These are phyloP conservation scores for Nakazawaea molendinolei DNA, from an alignment of 805 yeast genomes.

Conservation along the genomic window DNA sequence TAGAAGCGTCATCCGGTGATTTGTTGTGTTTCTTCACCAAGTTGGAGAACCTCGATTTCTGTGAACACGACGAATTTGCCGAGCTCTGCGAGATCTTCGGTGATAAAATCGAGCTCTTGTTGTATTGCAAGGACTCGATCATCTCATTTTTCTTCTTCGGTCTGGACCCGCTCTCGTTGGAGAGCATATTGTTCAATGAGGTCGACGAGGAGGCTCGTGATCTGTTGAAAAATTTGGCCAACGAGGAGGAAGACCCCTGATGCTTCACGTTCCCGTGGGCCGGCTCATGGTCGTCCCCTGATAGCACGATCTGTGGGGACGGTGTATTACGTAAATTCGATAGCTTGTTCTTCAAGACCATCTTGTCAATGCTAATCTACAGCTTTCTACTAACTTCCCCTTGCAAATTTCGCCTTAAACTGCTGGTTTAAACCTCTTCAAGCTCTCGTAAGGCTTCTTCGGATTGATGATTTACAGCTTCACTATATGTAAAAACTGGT, in stretches of 20 bases:
- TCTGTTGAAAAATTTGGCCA: slow-evolving; percentile 9
- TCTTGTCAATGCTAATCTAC: no score
- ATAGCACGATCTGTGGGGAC: slow-evolving; percentile 5
- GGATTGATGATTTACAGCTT: no score
- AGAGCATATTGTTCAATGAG: slow-evolving; percentile 1
- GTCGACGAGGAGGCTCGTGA: slow-evolving; percentile 6
- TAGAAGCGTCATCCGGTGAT: background rate
- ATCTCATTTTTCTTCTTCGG: slow-evolving; percentile 3
- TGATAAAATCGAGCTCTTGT: slow-evolving; percentile 7
- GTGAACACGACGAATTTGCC: slow-evolving; percentile 1
- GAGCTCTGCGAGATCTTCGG: slow-evolving; percentile 9
- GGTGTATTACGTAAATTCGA: slow-evolving; percentile 4
- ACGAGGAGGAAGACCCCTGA: slow-evolving; percentile 5
- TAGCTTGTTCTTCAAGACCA: slow-evolving; percentile 8
- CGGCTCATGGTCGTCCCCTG: background rate
- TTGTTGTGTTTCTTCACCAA: slow-evolving; percentile 13
- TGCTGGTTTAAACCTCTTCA: no score
- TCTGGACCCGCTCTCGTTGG: slow-evolving; percentile 3
- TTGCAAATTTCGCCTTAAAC: no score
- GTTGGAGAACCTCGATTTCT: slow-evolving; percentile 10
- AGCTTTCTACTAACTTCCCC: no score
- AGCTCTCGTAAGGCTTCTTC: no score
- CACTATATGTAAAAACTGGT: no score
- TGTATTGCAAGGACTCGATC: slow-evolving; percentile 2
- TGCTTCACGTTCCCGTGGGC: background rate